Base-by-base conservation (phyloP, 805 yeast genomes). In the Hanseniaspora thailandica region DNA sequence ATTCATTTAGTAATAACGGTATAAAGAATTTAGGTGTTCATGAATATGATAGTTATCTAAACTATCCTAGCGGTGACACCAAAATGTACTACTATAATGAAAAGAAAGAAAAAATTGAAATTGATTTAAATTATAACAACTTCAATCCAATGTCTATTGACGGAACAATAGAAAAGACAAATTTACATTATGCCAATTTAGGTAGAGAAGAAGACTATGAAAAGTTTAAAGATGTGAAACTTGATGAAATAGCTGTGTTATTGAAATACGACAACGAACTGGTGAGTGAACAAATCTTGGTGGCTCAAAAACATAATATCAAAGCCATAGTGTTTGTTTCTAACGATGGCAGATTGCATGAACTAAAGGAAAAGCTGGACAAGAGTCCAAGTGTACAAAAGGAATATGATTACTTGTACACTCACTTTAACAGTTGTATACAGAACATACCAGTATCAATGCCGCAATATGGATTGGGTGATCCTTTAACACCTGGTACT, bases 401-500 rank as follows among this genome's bases (percentile, higher is more conserved):
- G 12, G 40, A 55, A 15, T 50, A 50, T 28, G 54, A 50, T 19
- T 43, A 26, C 41, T 19, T 50, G 23, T 43, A 25, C 15, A 31
- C 47, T 2, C 61, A 61, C 3, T 63, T 64, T 47, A 64, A 65
- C 3, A 66, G 65, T 28, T 57, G 64, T 1, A 61, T 63, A 5
- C 72, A 71, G 57, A 61, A 62, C 51, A 61, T 62, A 43, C 72
- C 82, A 41, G 84, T 81, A 5, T 84, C 80, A 0, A 65, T 77
- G 34, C 73, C 82, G 0, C 78, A 81, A 54, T 67, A 67, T 51
- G 76, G 78, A 55, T 77, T 90, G 1, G 97, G 97, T 8, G 93
- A 88, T 64, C 76, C 87, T 3, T 63, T 85, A 34, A 75, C 84
- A 2, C 95, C 95, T 0, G 96, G 94, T 1, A 80, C 83, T 81